Percentiles rank a stretch among this genome's conserved stretches.
Conservation (phyloP, 345 rosid species). For the Eucalyptus polybractea region DNA sequence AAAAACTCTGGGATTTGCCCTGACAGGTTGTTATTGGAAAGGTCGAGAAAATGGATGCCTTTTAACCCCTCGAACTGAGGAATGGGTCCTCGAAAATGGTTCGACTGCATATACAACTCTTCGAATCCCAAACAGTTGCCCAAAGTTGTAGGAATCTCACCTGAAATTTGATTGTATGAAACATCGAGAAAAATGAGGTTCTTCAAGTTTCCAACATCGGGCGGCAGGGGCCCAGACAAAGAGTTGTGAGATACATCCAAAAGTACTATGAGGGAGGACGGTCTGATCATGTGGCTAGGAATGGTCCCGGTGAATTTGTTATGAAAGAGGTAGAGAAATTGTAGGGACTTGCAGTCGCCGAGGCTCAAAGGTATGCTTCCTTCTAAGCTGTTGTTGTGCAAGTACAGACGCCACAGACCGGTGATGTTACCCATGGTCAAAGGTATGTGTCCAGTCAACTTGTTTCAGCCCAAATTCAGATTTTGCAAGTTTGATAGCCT, state of each 20-base stretch:
- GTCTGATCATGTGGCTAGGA: neutral
- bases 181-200: neutral
- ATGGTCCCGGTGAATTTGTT: neutral
- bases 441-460: no score
- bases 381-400: neutral
- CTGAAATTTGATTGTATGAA: neutral
- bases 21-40: no score
- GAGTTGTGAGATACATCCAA: neutral
- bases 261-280: neutral
- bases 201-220: neutral
- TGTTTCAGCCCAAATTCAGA: no score
- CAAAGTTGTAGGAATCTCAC: neutral
- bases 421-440: neutral
- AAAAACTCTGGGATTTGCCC: no score
- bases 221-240: neutral
- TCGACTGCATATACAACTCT: neutral
- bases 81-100: neutral
- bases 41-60: neutral
- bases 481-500: no score
- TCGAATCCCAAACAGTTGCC: neutral
- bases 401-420: neutral
- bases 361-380: constrained; percentile 6
- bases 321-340: neutral
- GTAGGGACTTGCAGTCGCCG: neutral
- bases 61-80: neutral